phyloP scores from a whole-genome alignment of 768 basidiomycete genomes.

The Dentipellis fragilis region DNA sequence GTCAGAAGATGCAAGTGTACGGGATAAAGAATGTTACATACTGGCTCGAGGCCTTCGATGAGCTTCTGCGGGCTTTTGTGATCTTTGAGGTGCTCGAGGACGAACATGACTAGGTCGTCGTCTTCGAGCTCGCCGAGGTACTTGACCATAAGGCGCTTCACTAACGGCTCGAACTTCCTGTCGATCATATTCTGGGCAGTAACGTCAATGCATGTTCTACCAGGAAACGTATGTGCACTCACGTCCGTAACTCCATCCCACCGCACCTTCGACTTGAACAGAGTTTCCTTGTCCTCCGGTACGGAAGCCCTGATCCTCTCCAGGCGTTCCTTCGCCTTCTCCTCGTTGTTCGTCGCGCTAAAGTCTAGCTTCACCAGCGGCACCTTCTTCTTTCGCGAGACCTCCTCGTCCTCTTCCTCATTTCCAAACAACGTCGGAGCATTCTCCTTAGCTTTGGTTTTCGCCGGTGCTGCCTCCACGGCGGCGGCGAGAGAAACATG shows the following conservation, averaged over 20 bases:
- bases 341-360: constrained; percentile 68
- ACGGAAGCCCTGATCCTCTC: constrained; percentile 69
- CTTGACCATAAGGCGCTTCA: constrained; percentile 74
- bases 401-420: constrained; percentile 82
- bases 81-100: constrained; percentile 86
- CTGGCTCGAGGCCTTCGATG: constrained; percentile 84
- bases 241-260: constrained; percentile 92
- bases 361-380: constrained; percentile 89
- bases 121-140: constrained; percentile 90
- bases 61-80: constrained; percentile 79
- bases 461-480: constrained; percentile 31
- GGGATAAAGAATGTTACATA: constrained; percentile 31
- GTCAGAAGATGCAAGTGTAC: neutral
- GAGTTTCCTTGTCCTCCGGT: constrained; percentile 63
- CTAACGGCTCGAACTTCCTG: constrained; percentile 76
- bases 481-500: constrained; percentile 60
- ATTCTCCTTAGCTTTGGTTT: constrained; percentile 29
- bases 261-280: constrained; percentile 79
- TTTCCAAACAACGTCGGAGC: constrained; percentile 63
- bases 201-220: constrained; percentile 11
- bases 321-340: constrained; percentile 70
- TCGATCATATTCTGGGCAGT: constrained; percentile 59
- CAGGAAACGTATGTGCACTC: constrained; percentile 19
- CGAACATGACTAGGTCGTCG: constrained; percentile 90
- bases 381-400: constrained; percentile 68